Conservation (phyloP, 768 basidiomycete species). For the Lactifluus volemus region DNA sequence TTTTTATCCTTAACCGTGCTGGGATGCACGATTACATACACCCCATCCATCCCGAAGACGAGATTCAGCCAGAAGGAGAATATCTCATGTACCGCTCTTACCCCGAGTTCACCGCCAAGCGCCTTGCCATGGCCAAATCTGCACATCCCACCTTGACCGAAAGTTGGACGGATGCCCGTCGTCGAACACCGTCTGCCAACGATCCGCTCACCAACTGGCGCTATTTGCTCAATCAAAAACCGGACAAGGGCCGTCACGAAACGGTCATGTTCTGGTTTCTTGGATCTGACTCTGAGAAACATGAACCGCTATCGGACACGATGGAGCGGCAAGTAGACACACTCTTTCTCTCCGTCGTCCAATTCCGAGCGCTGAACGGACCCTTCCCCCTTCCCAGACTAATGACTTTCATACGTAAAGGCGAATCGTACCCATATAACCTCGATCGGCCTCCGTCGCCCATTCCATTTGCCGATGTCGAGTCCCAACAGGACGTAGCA, state of each 20-base stretch:
- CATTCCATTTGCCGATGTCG: constrained; percentile 20
- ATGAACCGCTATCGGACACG: constrained; percentile 65
- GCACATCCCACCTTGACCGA: constrained; percentile 18
- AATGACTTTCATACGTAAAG: constrained; percentile 59
- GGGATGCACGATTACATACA: constrained; percentile 73
- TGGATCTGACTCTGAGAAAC: constrained; percentile 44
- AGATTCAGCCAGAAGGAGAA: constrained; percentile 49
- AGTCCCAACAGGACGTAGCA: neutral
- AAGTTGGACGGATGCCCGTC: constrained; percentile 22
- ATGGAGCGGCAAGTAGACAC: constrained; percentile 46
- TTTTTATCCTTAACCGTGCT: constrained; percentile 76
- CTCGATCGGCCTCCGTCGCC: constrained; percentile 58
- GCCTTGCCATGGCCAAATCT: constrained; percentile 26
- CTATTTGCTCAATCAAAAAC: constrained; percentile 33
- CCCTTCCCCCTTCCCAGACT: too few relatives aligned
- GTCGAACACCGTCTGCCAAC: constrained; percentile 17
- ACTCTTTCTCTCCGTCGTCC: neutral
- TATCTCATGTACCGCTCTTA: constrained; percentile 70
- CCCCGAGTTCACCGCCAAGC: constrained; percentile 49
- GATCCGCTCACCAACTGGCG: constrained; percentile 37
- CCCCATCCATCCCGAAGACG: constrained; percentile 71
- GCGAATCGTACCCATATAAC: constrained; percentile 65
- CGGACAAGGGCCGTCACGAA: constrained; percentile 46
- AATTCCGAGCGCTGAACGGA: neutral
- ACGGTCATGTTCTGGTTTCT: constrained; percentile 74